Evolutionary conservation across 768 basidiomycete species (phyloP).

Genomic region (Crepidotus variabilis): DNA sequence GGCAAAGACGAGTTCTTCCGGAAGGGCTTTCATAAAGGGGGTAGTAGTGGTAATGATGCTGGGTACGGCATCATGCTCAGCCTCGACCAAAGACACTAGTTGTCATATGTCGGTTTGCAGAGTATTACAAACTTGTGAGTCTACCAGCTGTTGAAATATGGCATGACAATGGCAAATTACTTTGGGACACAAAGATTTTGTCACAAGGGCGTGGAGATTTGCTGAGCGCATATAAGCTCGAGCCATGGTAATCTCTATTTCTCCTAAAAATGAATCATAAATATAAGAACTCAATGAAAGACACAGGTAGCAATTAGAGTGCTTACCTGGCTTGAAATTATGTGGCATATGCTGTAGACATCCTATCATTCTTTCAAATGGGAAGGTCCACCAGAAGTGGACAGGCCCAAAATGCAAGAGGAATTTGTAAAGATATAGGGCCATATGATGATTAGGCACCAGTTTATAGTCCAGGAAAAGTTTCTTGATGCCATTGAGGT

Average conservation of each 20-base stretch:
- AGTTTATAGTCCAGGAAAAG: constrained; percentile 27
- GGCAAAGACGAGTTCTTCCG: no score
- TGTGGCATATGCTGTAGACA: constrained; percentile 14
- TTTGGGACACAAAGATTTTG: not conserved
- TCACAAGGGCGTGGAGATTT: not conserved
- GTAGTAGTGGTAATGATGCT: not conserved
- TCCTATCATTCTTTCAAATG: constrained; percentile 32
- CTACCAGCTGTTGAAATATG: not conserved
- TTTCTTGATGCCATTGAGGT: constrained; percentile 23
- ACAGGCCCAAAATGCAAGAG: constrained; percentile 30
- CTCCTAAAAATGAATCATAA: no score
- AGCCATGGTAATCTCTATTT: not conserved
- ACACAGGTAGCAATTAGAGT: not conserved
- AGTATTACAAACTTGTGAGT: not conserved
- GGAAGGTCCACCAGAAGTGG: constrained; percentile 32
- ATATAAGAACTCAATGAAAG: no score
- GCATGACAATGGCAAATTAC: not conserved
- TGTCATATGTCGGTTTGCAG: not conserved
- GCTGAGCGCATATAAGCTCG: not conserved
- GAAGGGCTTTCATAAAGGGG: not conserved
- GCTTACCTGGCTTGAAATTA: constrained; percentile 16
- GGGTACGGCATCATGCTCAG: not conserved
- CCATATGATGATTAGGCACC: constrained; percentile 33
- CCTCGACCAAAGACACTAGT: not conserved
- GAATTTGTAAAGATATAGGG: constrained; percentile 31